Evolutionary conservation across 2,329 filamentous ascomycete species (phyloP).

Genomic region (Colletotrichum tropicicola): DNA sequence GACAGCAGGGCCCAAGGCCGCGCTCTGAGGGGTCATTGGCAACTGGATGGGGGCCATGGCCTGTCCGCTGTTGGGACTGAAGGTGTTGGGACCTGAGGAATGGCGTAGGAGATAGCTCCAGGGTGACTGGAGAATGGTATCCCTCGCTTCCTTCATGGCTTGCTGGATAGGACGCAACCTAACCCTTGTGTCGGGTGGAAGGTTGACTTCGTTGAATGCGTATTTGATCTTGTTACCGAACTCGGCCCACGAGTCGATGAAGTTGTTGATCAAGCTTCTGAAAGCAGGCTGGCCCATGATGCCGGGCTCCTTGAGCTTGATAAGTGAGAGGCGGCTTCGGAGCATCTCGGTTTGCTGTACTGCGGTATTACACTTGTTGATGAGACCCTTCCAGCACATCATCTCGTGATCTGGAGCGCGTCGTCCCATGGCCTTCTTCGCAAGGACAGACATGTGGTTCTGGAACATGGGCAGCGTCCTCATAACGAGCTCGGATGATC

Average conservation of each 20-base stretch:
- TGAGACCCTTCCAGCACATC: constrained; percentile 74
- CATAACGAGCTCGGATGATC: constrained; percentile 77
- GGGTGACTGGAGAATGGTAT: constrained; percentile 71
- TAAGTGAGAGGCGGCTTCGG: constrained; percentile 75
- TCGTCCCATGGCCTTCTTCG: constrained; percentile 70
- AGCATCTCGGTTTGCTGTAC: constrained; percentile 79
- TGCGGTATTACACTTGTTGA: constrained; percentile 75
- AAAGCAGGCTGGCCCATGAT: constrained; percentile 71
- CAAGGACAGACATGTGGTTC: constrained; percentile 70
- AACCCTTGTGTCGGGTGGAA: constrained; percentile 74
- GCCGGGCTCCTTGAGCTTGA: constrained; percentile 86
- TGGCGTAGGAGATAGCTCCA: constrained; percentile 59
- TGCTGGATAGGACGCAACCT: constrained; percentile 84
- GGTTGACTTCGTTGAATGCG: constrained; percentile 57
- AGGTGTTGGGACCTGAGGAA: constrained; percentile 23
- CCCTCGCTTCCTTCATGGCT: constrained; percentile 81
- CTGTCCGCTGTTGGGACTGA: constrained; percentile 33
- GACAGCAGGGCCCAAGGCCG: constrained; percentile 87
- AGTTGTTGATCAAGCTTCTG: constrained; percentile 78
- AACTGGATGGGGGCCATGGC: constrained; percentile 52
- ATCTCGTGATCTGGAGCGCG: constrained; percentile 67
- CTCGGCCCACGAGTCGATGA: constrained; percentile 75
- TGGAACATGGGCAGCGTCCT: constrained; percentile 76
- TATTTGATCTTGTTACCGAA: constrained; percentile 69
- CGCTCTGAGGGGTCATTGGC: constrained; percentile 89